Evolutionary conservation across 495 filamentous ascomycete species (phyloP).

Genomic region (Tuber brumale): DNA sequence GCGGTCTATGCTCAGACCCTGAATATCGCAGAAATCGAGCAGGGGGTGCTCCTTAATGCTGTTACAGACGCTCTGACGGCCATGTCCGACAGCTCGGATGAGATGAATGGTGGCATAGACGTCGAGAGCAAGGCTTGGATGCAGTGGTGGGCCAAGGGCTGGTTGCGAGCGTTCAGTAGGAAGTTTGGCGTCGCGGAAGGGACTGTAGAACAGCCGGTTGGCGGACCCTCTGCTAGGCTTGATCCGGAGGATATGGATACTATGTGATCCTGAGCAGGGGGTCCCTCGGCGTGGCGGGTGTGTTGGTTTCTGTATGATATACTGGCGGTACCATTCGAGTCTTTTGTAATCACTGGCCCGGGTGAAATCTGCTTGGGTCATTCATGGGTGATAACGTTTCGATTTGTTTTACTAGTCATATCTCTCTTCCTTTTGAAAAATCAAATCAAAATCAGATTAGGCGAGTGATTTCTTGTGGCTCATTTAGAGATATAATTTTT

Average conservation of each 20-base stretch:
- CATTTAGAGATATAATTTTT: background rate
- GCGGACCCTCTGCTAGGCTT: slow-evolving; percentile 8
- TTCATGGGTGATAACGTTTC: background rate
- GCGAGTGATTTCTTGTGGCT: background rate
- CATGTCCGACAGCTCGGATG: slow-evolving; percentile 62
- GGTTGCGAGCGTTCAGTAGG: slow-evolving; percentile 76
- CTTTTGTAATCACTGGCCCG: background rate
- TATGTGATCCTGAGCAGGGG: slow-evolving; percentile 12
- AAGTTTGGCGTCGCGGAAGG: slow-evolving; percentile 79
- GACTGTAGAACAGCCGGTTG: slow-evolving; percentile 38
- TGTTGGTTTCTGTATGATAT: background rate
- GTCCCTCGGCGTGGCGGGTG: background rate
- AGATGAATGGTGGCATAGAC: slow-evolving; percentile 48
- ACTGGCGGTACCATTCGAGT: background rate
- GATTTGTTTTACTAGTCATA: background rate
- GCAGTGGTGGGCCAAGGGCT: slow-evolving; percentile 73
- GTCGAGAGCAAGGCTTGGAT: slow-evolving; percentile 57
- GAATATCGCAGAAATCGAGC: slow-evolving; percentile 57
- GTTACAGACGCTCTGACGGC: slow-evolving; percentile 73
- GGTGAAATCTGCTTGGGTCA: background rate
- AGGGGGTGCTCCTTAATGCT: slow-evolving; percentile 68
- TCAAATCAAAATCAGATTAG: background rate
- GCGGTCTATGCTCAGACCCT: slow-evolving; percentile 60
- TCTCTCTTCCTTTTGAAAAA: background rate
- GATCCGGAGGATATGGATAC: slow-evolving; percentile 34